A percentile compares a stretch with the other conserved stretches of the same genome.
These are phyloP conservation scores for Salix suchowensis DNA, from an alignment of 345 rosid species.

Conservation along the genomic window DNA sequence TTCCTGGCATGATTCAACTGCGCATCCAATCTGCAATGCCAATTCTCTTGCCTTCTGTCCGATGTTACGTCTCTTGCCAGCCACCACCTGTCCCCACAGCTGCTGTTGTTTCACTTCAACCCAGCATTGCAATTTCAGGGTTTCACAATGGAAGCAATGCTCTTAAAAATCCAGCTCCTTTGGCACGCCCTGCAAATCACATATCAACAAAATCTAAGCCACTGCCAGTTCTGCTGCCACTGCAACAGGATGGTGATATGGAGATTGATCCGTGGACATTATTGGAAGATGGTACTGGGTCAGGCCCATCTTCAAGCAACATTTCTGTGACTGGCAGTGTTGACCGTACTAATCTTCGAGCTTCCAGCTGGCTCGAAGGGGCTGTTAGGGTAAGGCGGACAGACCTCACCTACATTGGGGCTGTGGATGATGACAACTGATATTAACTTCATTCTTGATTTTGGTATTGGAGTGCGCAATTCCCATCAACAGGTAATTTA, in stretches of 20 bases:
- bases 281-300: constrained; percentile 85
- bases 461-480: constrained; percentile 20
- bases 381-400: constrained; percentile 81
- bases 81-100: constrained; percentile 58
- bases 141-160: constrained; percentile 32
- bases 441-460: constrained; percentile 33
- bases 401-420: constrained; percentile 77
- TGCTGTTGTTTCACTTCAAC: constrained; percentile 60
- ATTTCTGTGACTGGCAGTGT: constrained; percentile 46
- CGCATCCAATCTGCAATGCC: constrained; percentile 98
- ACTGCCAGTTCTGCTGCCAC: constrained; percentile 25
- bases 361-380: constrained; percentile 92
- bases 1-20: constrained; percentile 81
- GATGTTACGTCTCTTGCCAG: constrained; percentile 62
- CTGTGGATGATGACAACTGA: constrained; percentile 93
- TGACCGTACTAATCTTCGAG: constrained; percentile 76
- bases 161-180: constrained; percentile 45
- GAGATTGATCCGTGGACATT: constrained; percentile 96
- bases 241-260: constrained; percentile 50
- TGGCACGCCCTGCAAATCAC: constrained; percentile 36
- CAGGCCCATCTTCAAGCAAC: constrained; percentile 54
- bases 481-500: constrained; percentile 27
- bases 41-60: constrained; percentile 51
- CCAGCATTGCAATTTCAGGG: constrained; percentile 43
- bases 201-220: constrained; percentile 56